Percentiles rank a stretch among this genome's conserved stretches.
phyloP scores from a whole-genome alignment of 805 yeast genomes.

The Ogataea haglerorum region DNA sequence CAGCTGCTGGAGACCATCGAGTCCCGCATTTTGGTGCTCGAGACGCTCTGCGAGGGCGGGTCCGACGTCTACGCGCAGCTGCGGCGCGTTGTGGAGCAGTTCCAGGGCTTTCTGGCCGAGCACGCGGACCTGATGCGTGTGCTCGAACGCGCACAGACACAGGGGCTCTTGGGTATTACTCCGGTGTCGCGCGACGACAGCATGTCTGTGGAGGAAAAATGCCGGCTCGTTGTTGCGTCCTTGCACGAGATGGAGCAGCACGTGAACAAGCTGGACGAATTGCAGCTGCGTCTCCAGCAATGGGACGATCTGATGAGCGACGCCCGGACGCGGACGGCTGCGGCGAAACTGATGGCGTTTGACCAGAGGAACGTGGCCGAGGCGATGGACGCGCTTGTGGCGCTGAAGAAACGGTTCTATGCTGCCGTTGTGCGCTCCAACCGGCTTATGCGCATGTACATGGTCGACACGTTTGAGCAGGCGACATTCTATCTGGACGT shows the following conservation, averaged over 20 bases:
- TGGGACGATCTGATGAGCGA: conserved; percentile 12
- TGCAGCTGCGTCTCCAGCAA: conserved; percentile 6
- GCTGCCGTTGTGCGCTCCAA: conserved; percentile 16
- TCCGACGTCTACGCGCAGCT: conserved; percentile 10
- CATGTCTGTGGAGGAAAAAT: conserved; percentile 12
- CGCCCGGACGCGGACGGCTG: conserved; percentile 5
- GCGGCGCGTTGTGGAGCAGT: neutral
- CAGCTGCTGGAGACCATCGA: conserved; percentile 11
- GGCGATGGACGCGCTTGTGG: conserved; percentile 11
- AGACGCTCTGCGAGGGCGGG: conserved; percentile 11
- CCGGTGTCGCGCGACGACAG: neutral
- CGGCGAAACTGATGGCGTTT: conserved; percentile 7
- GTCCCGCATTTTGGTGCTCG: conserved; percentile 14
- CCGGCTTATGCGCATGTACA: conserved; percentile 16
- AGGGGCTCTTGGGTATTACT: neutral
- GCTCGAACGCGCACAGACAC: conserved; percentile 8
- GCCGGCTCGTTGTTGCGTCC: conserved; percentile 13
- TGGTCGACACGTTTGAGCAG: conserved; percentile 20
- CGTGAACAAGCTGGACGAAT: conserved; percentile 12
- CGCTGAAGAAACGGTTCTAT: conserved; percentile 10
- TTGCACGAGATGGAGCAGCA: conserved; percentile 8
- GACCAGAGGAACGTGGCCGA: neutral
- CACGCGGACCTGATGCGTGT: conserved; percentile 8
- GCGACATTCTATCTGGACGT: conserved; percentile 11
- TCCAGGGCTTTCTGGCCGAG: conserved; percentile 5